Base-by-base conservation (phyloP, 257 asterid species). In the Anisodus tanguticus region DNA sequence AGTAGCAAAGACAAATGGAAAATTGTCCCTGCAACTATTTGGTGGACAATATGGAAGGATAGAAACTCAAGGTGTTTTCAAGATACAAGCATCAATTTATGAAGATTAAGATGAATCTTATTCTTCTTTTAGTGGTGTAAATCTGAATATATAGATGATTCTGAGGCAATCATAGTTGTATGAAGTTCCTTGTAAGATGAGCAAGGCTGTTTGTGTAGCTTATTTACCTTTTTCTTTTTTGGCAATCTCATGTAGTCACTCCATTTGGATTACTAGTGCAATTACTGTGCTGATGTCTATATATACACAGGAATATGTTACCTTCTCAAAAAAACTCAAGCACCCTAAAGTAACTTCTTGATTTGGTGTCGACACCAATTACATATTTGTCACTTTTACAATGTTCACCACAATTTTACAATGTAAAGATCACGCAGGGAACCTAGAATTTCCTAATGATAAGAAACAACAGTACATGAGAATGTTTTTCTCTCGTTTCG, bases 111-210 rank as follows among this genome's bases (percentile, higher is more conserved):
- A 67, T 35, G 49, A 41, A 67, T 35, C 11, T 19, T 67, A 67
- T 67, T 67, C 74, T 66, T 66, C 72, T 67, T 35, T 67, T 67
- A 31, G 12, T 3, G 10, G 74, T 67, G 74, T 35, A 67, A 67
- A 67, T 67, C 74, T 35, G 49, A 13, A 13, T 35, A 35, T 45
- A 31, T 66, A 67, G 49, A 67, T 67, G 49, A 67, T 35, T 47
- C 74, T 67, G 74, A 67, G 74, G 47, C 74, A 35, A 37, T 67
- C 74, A 67, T 67, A 67, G 49, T 35, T 35, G 74, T 67, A 35
- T 67, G 12, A 67, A 19, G n/a, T 35, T 35, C 19, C 49, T 39
- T 4, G 3, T 35, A 67, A 41, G 74, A 43, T 67, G 74, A 67
- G 74, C 49, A 13, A 67, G 74, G 19, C 22, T 35, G 47, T 67